These are phyloP conservation scores for Pichia exigua DNA, from an alignment of 805 yeast species.

Conservation along the genomic window DNA sequence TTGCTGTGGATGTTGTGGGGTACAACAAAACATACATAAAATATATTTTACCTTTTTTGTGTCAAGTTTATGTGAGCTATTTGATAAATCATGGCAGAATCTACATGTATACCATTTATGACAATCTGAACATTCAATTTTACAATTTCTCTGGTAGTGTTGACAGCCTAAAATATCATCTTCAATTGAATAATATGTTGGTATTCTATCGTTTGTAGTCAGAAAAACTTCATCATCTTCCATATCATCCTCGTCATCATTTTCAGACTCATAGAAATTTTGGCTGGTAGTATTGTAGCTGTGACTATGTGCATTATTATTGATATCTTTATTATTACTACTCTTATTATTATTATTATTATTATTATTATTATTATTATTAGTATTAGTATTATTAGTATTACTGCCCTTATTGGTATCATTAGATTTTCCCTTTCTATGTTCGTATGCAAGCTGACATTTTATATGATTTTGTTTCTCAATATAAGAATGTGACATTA, in stretches of 20 bases:
- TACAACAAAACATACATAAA: constrained; percentile 72
- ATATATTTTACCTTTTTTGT: constrained; percentile 58
- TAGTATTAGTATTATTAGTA: not conserved
- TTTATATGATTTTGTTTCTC: constrained; percentile 31
- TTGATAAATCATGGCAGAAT: constrained; percentile 71
- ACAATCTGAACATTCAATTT: constrained; percentile 73
- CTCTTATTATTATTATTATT: not conserved
- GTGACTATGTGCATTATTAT: not conserved
- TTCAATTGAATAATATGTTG: constrained; percentile 39
- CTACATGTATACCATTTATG: constrained; percentile 72
- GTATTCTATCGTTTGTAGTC: constrained; percentile 38
- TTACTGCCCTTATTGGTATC: not conserved
- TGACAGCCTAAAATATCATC: constrained; percentile 58
- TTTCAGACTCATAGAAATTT: constrained; percentile 13
- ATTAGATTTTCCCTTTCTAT: not conserved
- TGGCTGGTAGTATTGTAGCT: not conserved
- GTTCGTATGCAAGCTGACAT: not conserved
- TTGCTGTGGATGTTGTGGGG: constrained; percentile 66
- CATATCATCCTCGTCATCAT: constrained; percentile 14
- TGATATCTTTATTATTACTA: not conserved
- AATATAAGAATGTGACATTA: constrained; percentile 64
- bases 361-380: not conserved
- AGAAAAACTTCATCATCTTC: constrained; percentile 34
- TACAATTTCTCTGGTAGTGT: constrained; percentile 80
- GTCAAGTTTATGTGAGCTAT: constrained; percentile 45